A percentile compares a stretch with the other conserved stretches of the same genome.
These are phyloP conservation scores for Cryptosporidium ubiquitum DNA, from an alignment of 169 alveolate species.

Conservation along the genomic window DNA sequence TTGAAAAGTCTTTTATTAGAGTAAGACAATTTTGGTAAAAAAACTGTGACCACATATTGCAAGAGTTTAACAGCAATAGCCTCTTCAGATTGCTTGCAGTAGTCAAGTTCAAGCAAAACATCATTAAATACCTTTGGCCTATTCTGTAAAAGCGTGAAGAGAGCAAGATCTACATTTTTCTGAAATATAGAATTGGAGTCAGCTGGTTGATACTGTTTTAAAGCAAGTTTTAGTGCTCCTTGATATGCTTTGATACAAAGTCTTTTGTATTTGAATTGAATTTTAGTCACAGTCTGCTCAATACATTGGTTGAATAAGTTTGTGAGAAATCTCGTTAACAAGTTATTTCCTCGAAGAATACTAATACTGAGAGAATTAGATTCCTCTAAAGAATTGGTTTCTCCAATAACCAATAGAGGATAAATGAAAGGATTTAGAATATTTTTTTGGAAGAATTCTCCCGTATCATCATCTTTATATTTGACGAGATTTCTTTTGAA, in stretches of 20 bases:
- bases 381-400: conserved; percentile 36
- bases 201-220: conserved; percentile 56
- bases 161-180: conserved; percentile 32
- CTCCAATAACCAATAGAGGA: conserved; percentile 63
- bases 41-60: conserved; percentile 34
- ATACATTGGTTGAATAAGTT: conserved; percentile 51
- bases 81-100: conserved; percentile 58
- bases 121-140: conserved; percentile 43
- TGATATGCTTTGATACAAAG: conserved; percentile 44
- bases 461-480: background rate
- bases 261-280: conserved; percentile 14
- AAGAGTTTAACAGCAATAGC: conserved; percentile 40
- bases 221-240: conserved; percentile 61
- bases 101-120: conserved; percentile 29
- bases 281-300: background rate
- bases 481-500: background rate
- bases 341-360: conserved; percentile 45
- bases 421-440: conserved; percentile 31
- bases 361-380: conserved; percentile 65
- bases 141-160: conserved; percentile 22
- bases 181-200: conserved; percentile 39
- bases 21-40: conserved; percentile 43
- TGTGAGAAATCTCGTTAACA: conserved; percentile 19
- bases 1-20: background rate
- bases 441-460: background rate